Evolutionary conservation across 2,329 filamentous ascomycete genomes (phyloP).

Genomic region (Hypoxylon sp.): DNA sequence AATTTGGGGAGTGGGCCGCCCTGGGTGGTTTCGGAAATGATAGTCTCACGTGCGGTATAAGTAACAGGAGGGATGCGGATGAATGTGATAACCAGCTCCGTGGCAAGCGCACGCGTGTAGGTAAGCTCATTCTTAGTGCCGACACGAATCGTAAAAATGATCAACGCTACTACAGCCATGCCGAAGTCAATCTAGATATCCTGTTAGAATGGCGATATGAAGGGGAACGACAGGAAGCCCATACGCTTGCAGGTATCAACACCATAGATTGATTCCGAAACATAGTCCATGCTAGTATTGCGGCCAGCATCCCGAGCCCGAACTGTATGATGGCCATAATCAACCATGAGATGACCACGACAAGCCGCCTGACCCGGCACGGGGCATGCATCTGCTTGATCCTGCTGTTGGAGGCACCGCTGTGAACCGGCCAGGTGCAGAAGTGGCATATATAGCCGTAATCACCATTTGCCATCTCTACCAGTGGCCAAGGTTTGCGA

Average conservation of each 20-base stretch:
- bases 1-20: constrained; percentile 46
- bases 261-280: constrained; percentile 43
- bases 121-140: constrained; percentile 45
- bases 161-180: constrained; percentile 46
- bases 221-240: constrained; percentile 17
- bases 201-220: constrained; percentile 28
- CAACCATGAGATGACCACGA: constrained; percentile 46
- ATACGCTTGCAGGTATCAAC: constrained; percentile 48
- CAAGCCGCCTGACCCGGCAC: constrained; percentile 44
- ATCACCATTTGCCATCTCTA: constrained; percentile 46
- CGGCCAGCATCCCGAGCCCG: constrained; percentile 48
- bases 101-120: constrained; percentile 46
- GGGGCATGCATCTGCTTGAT: constrained; percentile 44
- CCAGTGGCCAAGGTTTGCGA: constrained; percentile 48
- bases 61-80: constrained; percentile 49
- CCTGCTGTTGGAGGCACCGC: constrained; percentile 37
- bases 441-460: constrained; percentile 50
- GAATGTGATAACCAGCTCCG: constrained; percentile 47
- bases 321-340: constrained; percentile 50
- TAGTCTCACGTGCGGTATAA: constrained; percentile 47
- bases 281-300: constrained; percentile 47
- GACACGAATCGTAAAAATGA: constrained; percentile 45
- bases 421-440: constrained; percentile 49
- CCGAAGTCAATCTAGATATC: constrained; percentile 47
- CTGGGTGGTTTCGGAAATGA: constrained; percentile 39